These are phyloP conservation scores for Boletus rubescentipes DNA, from an alignment of 768 basidiomycete species.

Conservation along the genomic window DNA sequence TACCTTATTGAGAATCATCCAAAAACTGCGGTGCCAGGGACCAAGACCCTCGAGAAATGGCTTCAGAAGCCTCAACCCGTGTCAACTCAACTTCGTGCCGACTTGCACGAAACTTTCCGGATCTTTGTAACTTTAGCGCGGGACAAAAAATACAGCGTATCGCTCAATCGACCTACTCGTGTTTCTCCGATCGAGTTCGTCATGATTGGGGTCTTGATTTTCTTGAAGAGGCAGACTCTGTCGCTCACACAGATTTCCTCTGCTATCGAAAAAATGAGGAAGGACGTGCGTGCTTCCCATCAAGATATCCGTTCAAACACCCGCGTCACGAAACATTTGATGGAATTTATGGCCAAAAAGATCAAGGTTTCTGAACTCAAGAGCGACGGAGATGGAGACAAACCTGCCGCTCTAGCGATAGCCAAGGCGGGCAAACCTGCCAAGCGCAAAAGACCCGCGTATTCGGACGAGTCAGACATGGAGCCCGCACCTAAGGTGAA, in stretches of 20 bases:
- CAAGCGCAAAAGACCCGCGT: conserved; percentile 29
- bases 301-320: conserved; percentile 42
- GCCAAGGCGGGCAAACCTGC: conserved; percentile 10
- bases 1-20: conserved; percentile 34
- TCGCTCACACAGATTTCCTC: conserved; percentile 43
- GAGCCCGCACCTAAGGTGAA: conserved; percentile 19
- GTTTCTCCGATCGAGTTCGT: conserved; percentile 47
- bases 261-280: conserved; percentile 41
- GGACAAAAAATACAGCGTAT: conserved; percentile 30
- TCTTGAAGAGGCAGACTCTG: conserved; percentile 31
- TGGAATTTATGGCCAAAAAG: conserved; percentile 31
- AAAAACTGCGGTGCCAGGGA: conserved; percentile 23
- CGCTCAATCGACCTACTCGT: conserved; percentile 35
- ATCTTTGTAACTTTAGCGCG: conserved; percentile 36
- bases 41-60: conserved; percentile 39
- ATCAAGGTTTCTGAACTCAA: conserved; percentile 33
- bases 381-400: conserved; percentile 33
- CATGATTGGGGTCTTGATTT: conserved; percentile 43
- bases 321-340: conserved; percentile 35
- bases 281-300: conserved; percentile 36
- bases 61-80: conserved; percentile 30
- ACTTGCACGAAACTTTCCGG: conserved; percentile 33
- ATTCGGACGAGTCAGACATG: conserved; percentile 26
- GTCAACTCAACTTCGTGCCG: conserved; percentile 24
- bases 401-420: conserved; percentile 22